Evolutionary conservation across 805 yeast genomes (phyloP), one percentile per base, ranked within the genome.

Genomic region (Zygosaccharomyces siamensis): DNA sequence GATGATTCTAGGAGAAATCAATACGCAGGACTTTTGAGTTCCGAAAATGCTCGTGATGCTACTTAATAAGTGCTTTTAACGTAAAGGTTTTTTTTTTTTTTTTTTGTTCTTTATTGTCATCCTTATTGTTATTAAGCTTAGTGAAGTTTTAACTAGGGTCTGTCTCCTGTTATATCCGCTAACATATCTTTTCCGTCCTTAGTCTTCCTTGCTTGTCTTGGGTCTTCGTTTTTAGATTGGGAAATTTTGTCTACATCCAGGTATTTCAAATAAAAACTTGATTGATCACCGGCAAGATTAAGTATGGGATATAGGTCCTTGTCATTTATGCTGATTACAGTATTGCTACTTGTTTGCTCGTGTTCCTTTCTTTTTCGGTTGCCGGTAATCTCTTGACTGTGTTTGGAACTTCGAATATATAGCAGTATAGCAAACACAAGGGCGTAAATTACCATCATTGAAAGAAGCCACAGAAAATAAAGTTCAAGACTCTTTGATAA

Each of bases 221-320:
- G 59, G 56, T 44, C 24, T 55, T 11, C 56, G 60, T 50, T 76
- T 84, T 86, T 86, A 62, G 95, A 86, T 68, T 76, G 88, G 45
- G 95, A 86, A 24, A 35, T 38, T n/a, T 18, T 23, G 10, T 33
- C 30, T 3, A 27, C 30, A 14, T 33, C 48, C 11, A 44, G 21
- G 27, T 39, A 39, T 23, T 46, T 39, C 18, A 43, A 36, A 36
- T 48, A 48, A 16, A 36, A 28, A 11, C 23, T 16, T 7, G 43
- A 38, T 28, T 44, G 37, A 7, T 45, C 40, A 8, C 38, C 39
- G 10, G 40, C 43, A 11, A 39, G 39, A 14, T 45, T 39, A 3
- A 44, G 18, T 12, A 44, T 37, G 5, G 51, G 51, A 21, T 48
- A 48, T 7, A 48, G 39, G 16, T 30, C 44, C 6, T 16, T 27